Base-by-base conservation (phyloP, 2,329 filamentous ascomycete species). In the Hymenoscyphus repandus region DNA sequence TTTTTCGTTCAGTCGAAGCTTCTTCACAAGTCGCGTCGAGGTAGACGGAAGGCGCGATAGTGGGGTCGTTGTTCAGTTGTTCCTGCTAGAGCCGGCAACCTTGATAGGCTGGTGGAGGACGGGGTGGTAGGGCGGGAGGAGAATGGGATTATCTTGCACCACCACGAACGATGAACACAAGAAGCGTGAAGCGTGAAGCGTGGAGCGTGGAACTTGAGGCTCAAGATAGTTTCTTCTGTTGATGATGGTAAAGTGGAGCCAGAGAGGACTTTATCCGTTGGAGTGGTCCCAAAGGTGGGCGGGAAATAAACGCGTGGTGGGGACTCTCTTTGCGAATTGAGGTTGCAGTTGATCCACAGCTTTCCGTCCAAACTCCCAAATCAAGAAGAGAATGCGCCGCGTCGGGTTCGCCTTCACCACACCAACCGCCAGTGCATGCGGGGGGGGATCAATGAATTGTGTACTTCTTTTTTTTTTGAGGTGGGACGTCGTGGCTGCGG, bases 271-370 rank as follows among this genome's bases (percentile, higher is more conserved):
- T 60, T 60, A 60, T 57, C 59, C 56, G 54, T 56, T 41, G 22
- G 32, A 47, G 51, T 39, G 51, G 47, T 20, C 37, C 33, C 43
- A 53, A 50, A 40, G 44, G 53, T 54, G 47, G 54, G 54, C 55
- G 55, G 56, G 49, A 59, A 56, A 55, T 60, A 58, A 58, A 62
- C 58, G 59, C 58, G 58, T 48, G 50, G 42, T 45, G 58, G 55
- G 54, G 54, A 51, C 58, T 51, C 45, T 37, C n/a, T 40, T 40
- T 39, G 53, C 48, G 57, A 55, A 40, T 54, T 53, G 48, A 52
- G 50, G 50, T 52, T 40, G 46, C 40, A 49, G 45, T 44, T 33
- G 54, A 56, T 60, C 52, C 52, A 57, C 55, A 49, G 46, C 45
- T 42, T 18, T n/a, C 43, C 39, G 45, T 49, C 32, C 43, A 48